phyloP scores from a whole-genome alignment of 305 asterid genomes.

The Withania somnifera region DNA sequence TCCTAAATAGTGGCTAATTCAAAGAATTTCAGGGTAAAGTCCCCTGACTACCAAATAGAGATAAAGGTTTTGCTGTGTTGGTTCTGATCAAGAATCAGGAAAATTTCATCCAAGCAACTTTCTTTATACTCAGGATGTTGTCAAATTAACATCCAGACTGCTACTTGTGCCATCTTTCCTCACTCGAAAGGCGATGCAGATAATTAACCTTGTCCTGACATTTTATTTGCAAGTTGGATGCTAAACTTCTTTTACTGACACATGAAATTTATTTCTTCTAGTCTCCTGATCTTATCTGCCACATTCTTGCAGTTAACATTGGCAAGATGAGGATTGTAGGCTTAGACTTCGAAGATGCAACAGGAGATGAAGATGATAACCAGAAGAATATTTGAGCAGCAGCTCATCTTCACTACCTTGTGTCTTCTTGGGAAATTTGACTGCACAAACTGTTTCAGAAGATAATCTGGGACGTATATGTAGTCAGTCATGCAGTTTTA shows the following conservation, averaged over 20 bases:
- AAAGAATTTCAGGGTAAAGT: not conserved
- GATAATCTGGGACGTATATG: not conserved
- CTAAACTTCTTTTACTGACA: not conserved
- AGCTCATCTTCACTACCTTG: not conserved
- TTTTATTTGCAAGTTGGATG: not conserved
- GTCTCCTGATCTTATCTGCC: not conserved
- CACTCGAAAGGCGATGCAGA: not conserved
- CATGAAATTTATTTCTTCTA: not conserved
- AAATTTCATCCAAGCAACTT: not conserved
- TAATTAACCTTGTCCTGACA: not conserved
- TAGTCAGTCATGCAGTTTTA: not conserved
- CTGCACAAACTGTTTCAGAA: not conserved
- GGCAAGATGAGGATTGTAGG: constrained; percentile 78
- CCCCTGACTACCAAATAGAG: not conserved
- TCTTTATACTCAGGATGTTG: not conserved
- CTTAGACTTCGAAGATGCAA: constrained; percentile 44
- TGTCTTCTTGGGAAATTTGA: not conserved
- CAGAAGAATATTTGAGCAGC: constrained; percentile 11
- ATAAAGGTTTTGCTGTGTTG: not conserved
- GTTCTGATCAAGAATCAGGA: not conserved
- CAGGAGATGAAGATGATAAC: constrained; percentile 19
- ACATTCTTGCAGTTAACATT: constrained; percentile 51
- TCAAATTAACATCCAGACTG: not conserved
- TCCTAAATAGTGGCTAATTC: not conserved
- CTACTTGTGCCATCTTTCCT: not conserved